A percentile compares a stretch with the other conserved stretches of the same genome.
Evolutionary conservation across 371 early-diverging fungal species (phyloP).

Genomic region (Mortierella sp.): DNA sequence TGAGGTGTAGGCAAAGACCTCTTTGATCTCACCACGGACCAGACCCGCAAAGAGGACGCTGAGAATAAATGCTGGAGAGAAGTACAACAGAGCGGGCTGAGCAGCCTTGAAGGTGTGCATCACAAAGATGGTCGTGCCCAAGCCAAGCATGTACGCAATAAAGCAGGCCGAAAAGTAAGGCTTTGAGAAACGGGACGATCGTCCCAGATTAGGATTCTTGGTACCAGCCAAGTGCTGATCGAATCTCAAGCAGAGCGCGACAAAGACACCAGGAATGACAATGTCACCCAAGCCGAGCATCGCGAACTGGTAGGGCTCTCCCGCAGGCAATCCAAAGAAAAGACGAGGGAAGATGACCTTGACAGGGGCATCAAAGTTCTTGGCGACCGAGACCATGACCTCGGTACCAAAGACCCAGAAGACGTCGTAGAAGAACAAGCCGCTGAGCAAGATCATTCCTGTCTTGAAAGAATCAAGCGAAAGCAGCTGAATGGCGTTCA

Average conservation of each 20-base stretch:
- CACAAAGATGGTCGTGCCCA: slow-evolving; percentile 89
- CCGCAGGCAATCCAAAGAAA: too few relatives aligned
- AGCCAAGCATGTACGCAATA: slow-evolving; percentile 85
- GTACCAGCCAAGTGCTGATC: slow-evolving; percentile 72
- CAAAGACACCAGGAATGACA: slow-evolving; percentile 96
- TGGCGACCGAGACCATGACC: slow-evolving; percentile 98
- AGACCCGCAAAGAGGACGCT: slow-evolving; percentile 82
- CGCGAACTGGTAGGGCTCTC: slow-evolving; percentile 71
- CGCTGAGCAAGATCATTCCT: slow-evolving; percentile 91
- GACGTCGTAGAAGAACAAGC: slow-evolving; percentile 96
- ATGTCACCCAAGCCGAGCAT: slow-evolving; percentile 99
- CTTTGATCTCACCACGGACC: slow-evolving; percentile 83
- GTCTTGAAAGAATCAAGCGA: slow-evolving; percentile 95
- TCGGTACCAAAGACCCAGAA: slow-evolving; percentile 99
- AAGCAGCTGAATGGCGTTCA: slow-evolving; percentile 88
- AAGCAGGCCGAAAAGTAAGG: slow-evolving; percentile 90
- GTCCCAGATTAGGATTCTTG: slow-evolving; percentile 56
- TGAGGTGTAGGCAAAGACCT: slow-evolving; percentile 81
- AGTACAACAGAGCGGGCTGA: slow-evolving; percentile 96
- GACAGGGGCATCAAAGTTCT: slow-evolving; percentile 96
- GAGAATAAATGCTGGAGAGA: slow-evolving; percentile 95
- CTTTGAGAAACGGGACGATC: slow-evolving; percentile 73
- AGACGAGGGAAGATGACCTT: slow-evolving; percentile 95
- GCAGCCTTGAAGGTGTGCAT: slow-evolving; percentile 97
- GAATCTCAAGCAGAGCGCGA: slow-evolving; percentile 90